Conservation (phyloP, 2,329 filamentous ascomycete species). For the Talaromyces sp. region DNA sequence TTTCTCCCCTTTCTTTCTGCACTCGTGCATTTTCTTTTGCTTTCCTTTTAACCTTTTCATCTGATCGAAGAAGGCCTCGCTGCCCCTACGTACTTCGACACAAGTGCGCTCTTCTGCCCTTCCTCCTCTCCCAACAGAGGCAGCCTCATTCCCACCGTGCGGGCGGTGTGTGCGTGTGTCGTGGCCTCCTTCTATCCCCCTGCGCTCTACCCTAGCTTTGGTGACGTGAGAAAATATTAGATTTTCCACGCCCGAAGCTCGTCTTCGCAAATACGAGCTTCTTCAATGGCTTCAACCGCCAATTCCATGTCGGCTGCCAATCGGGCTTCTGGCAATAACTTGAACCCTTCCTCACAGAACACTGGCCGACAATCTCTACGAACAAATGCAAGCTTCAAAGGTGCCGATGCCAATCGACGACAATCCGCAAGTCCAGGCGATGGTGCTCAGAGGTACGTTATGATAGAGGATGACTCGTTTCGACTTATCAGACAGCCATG, state of each 20-base stretch:
- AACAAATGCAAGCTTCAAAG: constrained; percentile 47
- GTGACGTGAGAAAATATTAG: constrained; percentile 25
- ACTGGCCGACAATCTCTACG: constrained; percentile 45
- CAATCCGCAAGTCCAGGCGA: constrained; percentile 53
- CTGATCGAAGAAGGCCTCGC: constrained; percentile 9
- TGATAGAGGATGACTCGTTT: not conserved
- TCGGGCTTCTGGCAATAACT: constrained; percentile 34
- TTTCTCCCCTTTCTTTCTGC: not conserved
- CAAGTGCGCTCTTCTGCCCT: constrained; percentile 15
- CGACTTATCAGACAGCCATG: not conserved
- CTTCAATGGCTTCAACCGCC: constrained; percentile 39
- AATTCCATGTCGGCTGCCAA: constrained; percentile 34
- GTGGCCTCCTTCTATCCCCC: constrained; percentile 25
- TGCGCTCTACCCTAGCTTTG: constrained; percentile 23
- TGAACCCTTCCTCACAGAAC: constrained; percentile 34
- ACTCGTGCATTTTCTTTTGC: not conserved
- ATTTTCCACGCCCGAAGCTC: constrained; percentile 33
- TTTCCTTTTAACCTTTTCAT: not conserved
- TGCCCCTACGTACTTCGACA: constrained; percentile 10
- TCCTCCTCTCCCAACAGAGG: constrained; percentile 14
- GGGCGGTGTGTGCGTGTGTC: constrained; percentile 40
- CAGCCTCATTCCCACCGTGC: constrained; percentile 21
- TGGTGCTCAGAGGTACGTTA: constrained; percentile 50
- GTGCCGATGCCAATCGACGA: constrained; percentile 50
- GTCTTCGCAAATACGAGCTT: constrained; percentile 22